A percentile compares a stretch with the other conserved stretches of the same genome.
phyloP scores from a whole-genome alignment of 352 stramenopile species.

The Thalassiosira exigua region DNA sequence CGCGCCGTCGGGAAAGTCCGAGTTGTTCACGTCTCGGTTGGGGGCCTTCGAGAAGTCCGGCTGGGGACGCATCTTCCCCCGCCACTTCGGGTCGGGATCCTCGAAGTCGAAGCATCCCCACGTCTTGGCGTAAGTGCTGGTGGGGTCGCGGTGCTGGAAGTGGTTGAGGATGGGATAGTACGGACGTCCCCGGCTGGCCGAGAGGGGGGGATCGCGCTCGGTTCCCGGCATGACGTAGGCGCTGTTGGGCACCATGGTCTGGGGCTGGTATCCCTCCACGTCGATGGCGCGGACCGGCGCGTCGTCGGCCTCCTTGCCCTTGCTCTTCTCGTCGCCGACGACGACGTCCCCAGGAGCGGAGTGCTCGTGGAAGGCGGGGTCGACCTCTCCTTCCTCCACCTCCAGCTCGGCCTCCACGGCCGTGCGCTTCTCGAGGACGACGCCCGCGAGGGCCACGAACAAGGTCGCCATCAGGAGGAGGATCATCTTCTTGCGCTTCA shows the following conservation, averaged over 20 bases:
- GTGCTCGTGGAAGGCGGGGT: constrained; percentile 3
- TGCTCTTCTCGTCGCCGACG: not conserved
- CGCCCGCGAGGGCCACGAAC: constrained; percentile 23
- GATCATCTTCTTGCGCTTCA: constrained; percentile 35
- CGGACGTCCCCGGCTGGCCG: constrained; percentile 18
- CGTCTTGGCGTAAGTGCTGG: constrained; percentile 17
- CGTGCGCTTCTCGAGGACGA: constrained; percentile 18
- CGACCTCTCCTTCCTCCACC: constrained; percentile 15
- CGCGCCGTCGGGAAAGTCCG: constrained; percentile 54
- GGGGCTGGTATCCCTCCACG: constrained; percentile 25
- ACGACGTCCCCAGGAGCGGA: not conserved
- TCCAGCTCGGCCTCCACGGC: constrained; percentile 21
- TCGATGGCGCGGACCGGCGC: constrained; percentile 2
- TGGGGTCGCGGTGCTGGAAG: constrained; percentile 37
- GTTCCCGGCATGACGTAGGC: constrained; percentile 32
- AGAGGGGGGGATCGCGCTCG: constrained; percentile 31
- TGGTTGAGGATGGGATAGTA: constrained; percentile 46
- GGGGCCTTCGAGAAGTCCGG: constrained; percentile 43
- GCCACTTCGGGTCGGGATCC: constrained; percentile 50
- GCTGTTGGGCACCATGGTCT: constrained; percentile 8
- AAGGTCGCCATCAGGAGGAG: constrained; percentile 29
- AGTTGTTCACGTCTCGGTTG: constrained; percentile 59
- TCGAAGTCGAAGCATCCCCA: constrained; percentile 54
- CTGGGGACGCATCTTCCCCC: constrained; percentile 40
- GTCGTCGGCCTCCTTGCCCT: not conserved